phyloP scores from a whole-genome alignment of 352 stramenopile species.

The Blastocystis sp. region DNA sequence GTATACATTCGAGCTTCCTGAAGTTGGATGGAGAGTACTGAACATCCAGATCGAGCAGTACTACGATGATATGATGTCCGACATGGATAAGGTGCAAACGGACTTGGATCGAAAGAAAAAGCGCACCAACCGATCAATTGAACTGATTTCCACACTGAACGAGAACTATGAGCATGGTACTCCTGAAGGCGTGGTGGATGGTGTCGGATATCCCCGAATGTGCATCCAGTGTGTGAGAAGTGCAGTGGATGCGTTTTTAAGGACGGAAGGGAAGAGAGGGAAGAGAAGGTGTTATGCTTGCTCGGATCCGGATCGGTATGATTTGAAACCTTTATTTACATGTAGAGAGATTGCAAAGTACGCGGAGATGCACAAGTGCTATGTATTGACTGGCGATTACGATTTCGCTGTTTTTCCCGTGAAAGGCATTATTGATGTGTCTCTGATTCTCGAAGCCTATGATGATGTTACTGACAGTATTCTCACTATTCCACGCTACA shows the following conservation, averaged over 20 bases:
- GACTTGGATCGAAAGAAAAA: background rate
- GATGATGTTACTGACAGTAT: background rate
- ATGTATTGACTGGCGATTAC: background rate
- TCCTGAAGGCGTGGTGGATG: background rate
- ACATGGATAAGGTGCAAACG: background rate
- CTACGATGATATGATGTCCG: background rate
- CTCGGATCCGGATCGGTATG: background rate
- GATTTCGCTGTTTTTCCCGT: background rate
- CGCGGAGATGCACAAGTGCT: background rate
- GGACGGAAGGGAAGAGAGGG: too few relatives aligned
- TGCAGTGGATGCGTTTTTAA: background rate
- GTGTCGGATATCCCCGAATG: background rate
- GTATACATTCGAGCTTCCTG: background rate
- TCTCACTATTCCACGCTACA: background rate
- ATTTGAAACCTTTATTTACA: background rate
- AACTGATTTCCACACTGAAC: background rate
- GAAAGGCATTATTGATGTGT: background rate
- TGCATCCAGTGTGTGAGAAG: background rate
- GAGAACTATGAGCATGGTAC: background rate
- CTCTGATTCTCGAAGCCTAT: background rate
- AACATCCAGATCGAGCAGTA: background rate
- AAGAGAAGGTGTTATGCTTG: background rate
- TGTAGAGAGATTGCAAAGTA: background rate
- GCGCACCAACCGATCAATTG: background rate
- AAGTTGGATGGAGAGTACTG: background rate